Percentiles rank a stretch among this genome's conserved stretches.
phyloP scores from a whole-genome alignment of 352 stramenopile species.

The Blastocystis sp. region DNA sequence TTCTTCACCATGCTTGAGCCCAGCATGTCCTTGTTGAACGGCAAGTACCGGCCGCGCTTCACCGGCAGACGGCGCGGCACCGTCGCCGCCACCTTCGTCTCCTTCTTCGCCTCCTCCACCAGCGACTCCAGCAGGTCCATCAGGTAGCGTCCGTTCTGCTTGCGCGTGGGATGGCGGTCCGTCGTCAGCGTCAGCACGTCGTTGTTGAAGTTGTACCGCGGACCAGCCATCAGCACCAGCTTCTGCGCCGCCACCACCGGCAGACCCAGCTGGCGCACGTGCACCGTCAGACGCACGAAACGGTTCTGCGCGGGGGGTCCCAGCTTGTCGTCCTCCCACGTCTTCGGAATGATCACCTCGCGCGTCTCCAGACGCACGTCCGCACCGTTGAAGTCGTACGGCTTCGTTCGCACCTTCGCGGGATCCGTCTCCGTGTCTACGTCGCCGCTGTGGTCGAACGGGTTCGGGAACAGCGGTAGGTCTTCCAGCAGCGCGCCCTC shows the following conservation, averaged over 20 bases:
- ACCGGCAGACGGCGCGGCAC: not conserved
- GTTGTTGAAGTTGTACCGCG: conserved; percentile 56
- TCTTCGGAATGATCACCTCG: not conserved
- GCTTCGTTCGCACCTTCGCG: conserved; percentile 23
- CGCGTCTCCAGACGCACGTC: not conserved
- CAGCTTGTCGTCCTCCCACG: conserved; percentile 47
- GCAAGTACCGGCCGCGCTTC: conserved; percentile 32
- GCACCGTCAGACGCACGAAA: conserved; percentile 26
- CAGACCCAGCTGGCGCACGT: conserved; percentile 1
- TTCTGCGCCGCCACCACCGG: conserved; percentile 38
- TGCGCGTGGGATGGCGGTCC: conserved; percentile 21
- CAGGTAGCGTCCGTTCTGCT: conserved; percentile 48
- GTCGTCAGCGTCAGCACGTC: conserved; percentile 53
- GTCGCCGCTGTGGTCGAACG: conserved; percentile 41
- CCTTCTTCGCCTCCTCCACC: conserved; percentile 52
- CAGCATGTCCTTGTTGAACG: conserved; percentile 41
- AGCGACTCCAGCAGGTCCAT: conserved; percentile 53
- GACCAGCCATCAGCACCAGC: conserved; percentile 41
- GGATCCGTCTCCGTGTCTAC: conserved; percentile 11
- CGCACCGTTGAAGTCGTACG: conserved; percentile 21
- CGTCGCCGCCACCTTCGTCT: not conserved
- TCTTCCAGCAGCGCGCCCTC: conserved; percentile 15
- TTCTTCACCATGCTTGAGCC: conserved; percentile 41
- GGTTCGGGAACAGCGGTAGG: conserved; percentile 32
- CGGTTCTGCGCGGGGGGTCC: conserved; percentile 6